Evolutionary conservation across 441 rosid genomes (phyloP).

Genomic region (Raphanus hybrid): DNA sequence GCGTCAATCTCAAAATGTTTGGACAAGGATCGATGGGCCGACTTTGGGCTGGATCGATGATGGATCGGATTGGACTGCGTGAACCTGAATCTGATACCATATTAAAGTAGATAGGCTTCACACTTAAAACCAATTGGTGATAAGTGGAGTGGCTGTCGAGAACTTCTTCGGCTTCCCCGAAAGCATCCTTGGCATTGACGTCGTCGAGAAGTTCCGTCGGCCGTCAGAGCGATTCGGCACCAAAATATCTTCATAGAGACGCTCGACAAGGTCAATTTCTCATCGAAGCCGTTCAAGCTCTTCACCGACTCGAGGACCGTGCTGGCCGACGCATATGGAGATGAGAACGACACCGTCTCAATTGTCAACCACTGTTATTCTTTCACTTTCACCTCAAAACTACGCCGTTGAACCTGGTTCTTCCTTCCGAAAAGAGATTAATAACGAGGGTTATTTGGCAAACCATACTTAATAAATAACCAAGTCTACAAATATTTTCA

Average conservation of each 20-base stretch:
- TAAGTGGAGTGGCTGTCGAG: conserved; percentile 43
- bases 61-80: too few species aligned
- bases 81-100: too few species aligned
- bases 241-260: conserved; percentile 36
- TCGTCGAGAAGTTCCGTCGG: conserved; percentile 44
- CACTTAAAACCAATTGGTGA: too few species aligned
- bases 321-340: conserved; percentile 43
- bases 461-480: background rate
- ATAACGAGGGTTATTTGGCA: background rate
- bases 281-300: conserved; percentile 27
- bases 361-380: too few species aligned
- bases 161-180: conserved; percentile 53
- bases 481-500: background rate
- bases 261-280: conserved; percentile 38
- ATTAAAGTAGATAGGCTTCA: too few species aligned
- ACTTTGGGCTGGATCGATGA: too few species aligned
- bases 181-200: conserved; percentile 46
- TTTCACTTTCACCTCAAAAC: too few species aligned
- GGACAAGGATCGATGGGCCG: too few species aligned
- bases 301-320: conserved; percentile 54
- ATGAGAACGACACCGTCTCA: conserved; percentile 18
- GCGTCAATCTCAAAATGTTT: too few species aligned
- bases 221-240: conserved; percentile 45
- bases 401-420: too few species aligned
- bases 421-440: too few species aligned